phyloP scores from a whole-genome alignment of 23 red algal genomes.

The Gracilaria domingensis region DNA sequence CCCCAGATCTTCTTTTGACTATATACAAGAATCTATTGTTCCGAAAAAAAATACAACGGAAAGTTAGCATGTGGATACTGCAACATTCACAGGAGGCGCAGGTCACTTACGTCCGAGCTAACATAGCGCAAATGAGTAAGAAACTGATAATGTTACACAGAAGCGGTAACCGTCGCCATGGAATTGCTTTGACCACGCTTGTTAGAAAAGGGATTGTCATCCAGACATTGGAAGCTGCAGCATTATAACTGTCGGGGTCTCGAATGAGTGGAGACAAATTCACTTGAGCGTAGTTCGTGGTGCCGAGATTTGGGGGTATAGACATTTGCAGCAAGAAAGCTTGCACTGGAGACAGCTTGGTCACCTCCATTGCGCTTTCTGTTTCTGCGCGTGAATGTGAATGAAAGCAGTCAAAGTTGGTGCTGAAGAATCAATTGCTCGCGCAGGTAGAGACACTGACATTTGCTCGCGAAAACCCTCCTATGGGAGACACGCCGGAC shows the following conservation, averaged over 20 bases:
- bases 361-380: background rate
- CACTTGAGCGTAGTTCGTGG: background rate
- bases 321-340: background rate
- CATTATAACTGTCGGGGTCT: background rate
- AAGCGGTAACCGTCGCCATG: background rate
- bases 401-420: background rate
- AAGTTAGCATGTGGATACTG: background rate
- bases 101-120: conserved; percentile 14
- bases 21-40: conserved; percentile 23
- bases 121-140: conserved; percentile 19
- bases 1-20: conserved; percentile 9
- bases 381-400: background rate
- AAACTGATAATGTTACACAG: conserved; percentile 2
- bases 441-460: background rate
- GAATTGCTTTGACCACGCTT: background rate
- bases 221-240: background rate
- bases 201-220: background rate
- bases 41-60: background rate
- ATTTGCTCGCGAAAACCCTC: background rate
- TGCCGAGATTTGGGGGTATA: too few species aligned
- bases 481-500: background rate
- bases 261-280: background rate
- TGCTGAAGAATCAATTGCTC: background rate
- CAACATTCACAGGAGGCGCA: background rate
- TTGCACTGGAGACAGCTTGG: background rate